phyloP scores from a whole-genome alignment of 176 grass and related monocot genomes.

The Aegilops umbellulata region DNA sequence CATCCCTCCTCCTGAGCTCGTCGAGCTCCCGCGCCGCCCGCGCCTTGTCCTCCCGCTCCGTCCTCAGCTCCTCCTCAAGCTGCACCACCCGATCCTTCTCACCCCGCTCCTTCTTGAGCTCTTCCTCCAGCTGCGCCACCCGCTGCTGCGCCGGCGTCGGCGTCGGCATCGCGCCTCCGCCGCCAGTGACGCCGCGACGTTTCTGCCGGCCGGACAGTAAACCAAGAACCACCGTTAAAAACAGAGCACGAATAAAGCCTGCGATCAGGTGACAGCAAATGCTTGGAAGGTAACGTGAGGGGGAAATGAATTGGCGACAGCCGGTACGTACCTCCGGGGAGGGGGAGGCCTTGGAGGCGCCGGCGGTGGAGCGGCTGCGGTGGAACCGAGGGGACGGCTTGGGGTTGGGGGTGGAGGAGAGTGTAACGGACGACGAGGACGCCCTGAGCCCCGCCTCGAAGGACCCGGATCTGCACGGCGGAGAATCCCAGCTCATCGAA shows the following conservation, averaged over 20 bases:
- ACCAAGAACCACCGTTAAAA: slow-evolving; percentile 6
- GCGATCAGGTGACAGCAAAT: background rate
- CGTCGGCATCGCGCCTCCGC: background rate
- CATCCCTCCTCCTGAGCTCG: slow-evolving; percentile 13
- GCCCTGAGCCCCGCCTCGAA: slow-evolving; percentile 46
- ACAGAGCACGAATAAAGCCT: background rate
- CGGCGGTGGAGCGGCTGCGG: slow-evolving; percentile 35
- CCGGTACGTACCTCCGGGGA: slow-evolving; percentile 35
- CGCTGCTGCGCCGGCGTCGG: slow-evolving; percentile 42
- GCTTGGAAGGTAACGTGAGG: slow-evolving; percentile 10
- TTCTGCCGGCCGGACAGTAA: slow-evolving; percentile 10
- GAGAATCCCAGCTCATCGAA: slow-evolving; percentile 44
- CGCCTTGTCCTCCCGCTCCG: background rate
- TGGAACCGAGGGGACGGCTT: slow-evolving; percentile 32
- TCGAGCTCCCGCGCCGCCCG: slow-evolving; percentile 47
- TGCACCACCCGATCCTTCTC: slow-evolving; percentile 45
- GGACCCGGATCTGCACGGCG: slow-evolving; percentile 50
- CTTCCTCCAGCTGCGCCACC: slow-evolving; percentile 56
- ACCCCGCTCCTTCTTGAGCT: slow-evolving; percentile 56
- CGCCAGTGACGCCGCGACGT: background rate
- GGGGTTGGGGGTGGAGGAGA: slow-evolving; percentile 8
- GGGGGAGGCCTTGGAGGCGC: slow-evolving; percentile 17
- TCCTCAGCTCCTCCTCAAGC: slow-evolving; percentile 39
- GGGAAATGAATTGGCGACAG: background rate
- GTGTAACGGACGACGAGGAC: background rate